Percentiles rank a stretch among this genome's conserved stretches.
phyloP scores from a whole-genome alignment of 805 yeast species.

The Candida odintsovae region DNA sequence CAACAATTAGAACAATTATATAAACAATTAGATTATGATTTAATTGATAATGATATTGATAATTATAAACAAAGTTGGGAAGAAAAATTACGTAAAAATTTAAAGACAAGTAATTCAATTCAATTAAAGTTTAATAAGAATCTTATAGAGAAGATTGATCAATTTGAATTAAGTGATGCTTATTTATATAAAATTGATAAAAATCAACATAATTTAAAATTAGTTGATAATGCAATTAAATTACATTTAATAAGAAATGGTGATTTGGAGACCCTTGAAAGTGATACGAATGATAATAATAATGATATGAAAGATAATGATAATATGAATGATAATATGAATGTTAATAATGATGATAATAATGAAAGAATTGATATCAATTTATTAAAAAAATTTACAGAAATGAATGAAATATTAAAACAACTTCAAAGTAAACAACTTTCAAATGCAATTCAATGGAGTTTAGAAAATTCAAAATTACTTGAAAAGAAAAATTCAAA shows the following conservation, averaged over 20 bases:
- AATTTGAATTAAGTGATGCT: slow-evolving; percentile 27
- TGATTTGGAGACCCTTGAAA: slow-evolving; percentile 32
- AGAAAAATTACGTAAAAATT: slow-evolving; percentile 10
- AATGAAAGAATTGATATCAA: slow-evolving; percentile 17
- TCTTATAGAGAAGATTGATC: slow-evolving; percentile 24
- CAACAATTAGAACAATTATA: neutral
- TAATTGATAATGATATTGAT: no score
- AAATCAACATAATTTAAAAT: slow-evolving; percentile 14
- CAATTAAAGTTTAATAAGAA: slow-evolving; percentile 25
- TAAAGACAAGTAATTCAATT: slow-evolving; percentile 22
- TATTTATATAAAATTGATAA: slow-evolving; percentile 27
- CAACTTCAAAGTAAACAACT: slow-evolving; percentile 32
- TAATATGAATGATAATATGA: slow-evolving; percentile 15
- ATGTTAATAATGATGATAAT: no score
- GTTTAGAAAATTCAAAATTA: slow-evolving; percentile 19
- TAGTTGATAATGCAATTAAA: slow-evolving; percentile 37
- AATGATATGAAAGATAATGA: slow-evolving; percentile 18
- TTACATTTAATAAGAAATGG: slow-evolving; percentile 44
- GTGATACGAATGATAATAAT: slow-evolving; percentile 20
- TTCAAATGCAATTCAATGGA: slow-evolving; percentile 47
- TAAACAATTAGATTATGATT: neutral
- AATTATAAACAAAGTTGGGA: neutral
- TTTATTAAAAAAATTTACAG: slow-evolving; percentile 31
- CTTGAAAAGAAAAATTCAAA: slow-evolving; percentile 29
- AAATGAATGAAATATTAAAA: slow-evolving; percentile 37